Base-by-base conservation (phyloP, 2,329 filamentous ascomycete species). In the Aspergillus tubingensis region DNA sequence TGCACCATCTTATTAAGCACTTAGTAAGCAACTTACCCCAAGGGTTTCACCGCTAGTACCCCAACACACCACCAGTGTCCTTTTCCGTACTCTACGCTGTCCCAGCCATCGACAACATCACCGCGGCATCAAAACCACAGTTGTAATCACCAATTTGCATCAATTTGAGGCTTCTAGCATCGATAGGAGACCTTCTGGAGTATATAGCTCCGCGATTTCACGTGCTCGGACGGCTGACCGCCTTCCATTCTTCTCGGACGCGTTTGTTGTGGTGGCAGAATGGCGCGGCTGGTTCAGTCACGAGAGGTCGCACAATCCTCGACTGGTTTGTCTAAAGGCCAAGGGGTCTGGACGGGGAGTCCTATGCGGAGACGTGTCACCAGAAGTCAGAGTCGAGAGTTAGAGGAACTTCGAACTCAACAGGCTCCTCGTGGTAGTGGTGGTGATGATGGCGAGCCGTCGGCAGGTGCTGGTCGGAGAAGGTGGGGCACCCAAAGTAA, bases 381-480 rank as follows among this genome's bases (percentile, higher is more conserved):
- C 6, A 70, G 77, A 56, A 79, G 77, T 56, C 72, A 70, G 55
- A 80, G 77, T 64, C 71, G 72, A 19, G 74, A 79, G 41, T 60
- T 71, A 8, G 72, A 66, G 43, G 52, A 44, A 8, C 10, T 8
- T 19, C 38, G 61, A 7, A 53, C 54, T 49, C 43, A 23, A 3
- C 51, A 30, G 27, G 27, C 27, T 30, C 27, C 27, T 30, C 27
- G 27, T 30, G 27, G 3, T 25, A 25, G 23, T 30, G 8, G 25
- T 50, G 39, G 47, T 27, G 57, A 50, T 41, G 48, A 58, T 56
- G 62, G 49, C 25, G 32, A 32, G 17, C 25, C 57, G 5, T 57
- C 49, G 36, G 15, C 15, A 32, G 30, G 51, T 54, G 38, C 39
- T 13, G 44, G 27, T 38, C 17, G 36, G 21, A 25, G 49, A 44